phyloP scores from a whole-genome alignment of 306 rosid genomes.

The Pachyrhizus erosus region DNA sequence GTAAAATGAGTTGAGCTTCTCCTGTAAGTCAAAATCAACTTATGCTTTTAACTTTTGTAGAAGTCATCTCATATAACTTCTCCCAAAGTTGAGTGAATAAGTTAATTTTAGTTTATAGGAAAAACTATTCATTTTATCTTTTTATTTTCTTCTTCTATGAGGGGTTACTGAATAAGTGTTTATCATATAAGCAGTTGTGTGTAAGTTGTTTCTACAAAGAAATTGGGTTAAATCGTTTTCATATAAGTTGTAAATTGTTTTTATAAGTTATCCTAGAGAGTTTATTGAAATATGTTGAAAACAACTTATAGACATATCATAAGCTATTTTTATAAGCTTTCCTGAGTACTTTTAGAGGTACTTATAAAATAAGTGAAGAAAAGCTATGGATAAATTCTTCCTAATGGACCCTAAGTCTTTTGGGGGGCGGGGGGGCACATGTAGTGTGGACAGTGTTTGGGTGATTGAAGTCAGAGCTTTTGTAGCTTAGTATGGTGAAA shows the following conservation, averaged over 20 bases:
- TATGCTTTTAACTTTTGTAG: too few species aligned
- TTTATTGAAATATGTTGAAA: not conserved
- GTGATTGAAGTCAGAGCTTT: conserved; percentile 20
- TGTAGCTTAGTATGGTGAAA: not conserved
- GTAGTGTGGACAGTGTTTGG: not conserved
- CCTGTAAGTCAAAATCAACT: too few species aligned
- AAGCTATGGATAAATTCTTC: not conserved
- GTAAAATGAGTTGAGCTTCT: too few species aligned
- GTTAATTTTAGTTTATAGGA: too few species aligned
- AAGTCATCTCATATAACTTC: too few species aligned
- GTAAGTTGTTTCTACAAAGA: not conserved
- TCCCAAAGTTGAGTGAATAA: too few species aligned
- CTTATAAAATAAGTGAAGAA: not conserved
- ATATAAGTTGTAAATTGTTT: not conserved
- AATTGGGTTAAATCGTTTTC: not conserved
- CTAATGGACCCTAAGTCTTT: not conserved
- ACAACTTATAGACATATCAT: not conserved
- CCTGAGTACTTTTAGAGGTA: not conserved
- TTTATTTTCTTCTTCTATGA: too few species aligned
- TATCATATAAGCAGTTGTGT: not conserved
- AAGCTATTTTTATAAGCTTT: not conserved
- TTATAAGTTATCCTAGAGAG: not conserved
- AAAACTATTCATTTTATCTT: too few species aligned
- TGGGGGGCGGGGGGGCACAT: too few species aligned
- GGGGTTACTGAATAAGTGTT: not conserved